Percentiles rank a stretch among this genome's conserved stretches.
Evolutionary conservation across 805 yeast species (phyloP).

Genomic region (Saturnispora kantuleensis): DNA sequence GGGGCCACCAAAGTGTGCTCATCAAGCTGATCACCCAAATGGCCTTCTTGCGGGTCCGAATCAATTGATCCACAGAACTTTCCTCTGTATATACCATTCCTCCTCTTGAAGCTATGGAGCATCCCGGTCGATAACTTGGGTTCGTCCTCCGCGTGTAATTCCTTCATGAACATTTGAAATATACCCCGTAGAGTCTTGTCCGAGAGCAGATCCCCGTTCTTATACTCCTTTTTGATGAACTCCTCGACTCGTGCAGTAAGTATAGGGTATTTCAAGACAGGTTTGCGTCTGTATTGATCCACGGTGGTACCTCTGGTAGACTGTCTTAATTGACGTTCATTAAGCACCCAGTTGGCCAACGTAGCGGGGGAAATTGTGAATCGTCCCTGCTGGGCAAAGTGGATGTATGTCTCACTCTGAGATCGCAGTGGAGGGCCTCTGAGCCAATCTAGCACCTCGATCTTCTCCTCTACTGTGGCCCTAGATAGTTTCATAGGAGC

Average conservation of each 20-base stretch:
- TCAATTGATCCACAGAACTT: background rate
- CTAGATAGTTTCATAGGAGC: conserved; percentile 6
- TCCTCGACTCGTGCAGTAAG: conserved; percentile 26
- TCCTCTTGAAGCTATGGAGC: conserved; percentile 26
- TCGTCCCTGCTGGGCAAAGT: conserved; percentile 16
- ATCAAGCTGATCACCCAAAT: background rate
- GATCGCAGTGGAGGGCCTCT: conserved; percentile 23
- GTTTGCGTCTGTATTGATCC: conserved; percentile 23
- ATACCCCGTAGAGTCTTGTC: conserved; percentile 21
- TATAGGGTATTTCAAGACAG: conserved; percentile 27
- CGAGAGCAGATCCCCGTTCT: conserved; percentile 17
- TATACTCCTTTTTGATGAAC: conserved; percentile 14
- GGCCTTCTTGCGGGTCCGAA: background rate
- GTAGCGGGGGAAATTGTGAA: conserved; percentile 30
- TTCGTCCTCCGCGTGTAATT: conserved; percentile 19
- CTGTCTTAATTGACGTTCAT: conserved; percentile 20
- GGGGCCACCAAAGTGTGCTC: too few species aligned
- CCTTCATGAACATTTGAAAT: conserved; percentile 12
- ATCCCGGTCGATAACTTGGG: conserved; percentile 26
- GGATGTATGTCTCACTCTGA: conserved; percentile 21
- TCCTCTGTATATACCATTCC: conserved; percentile 21
- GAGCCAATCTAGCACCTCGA: conserved; percentile 26
- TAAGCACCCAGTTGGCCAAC: conserved; percentile 26
- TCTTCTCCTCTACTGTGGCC: conserved; percentile 20
- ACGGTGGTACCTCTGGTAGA: conserved; percentile 20